Base-by-base conservation (phyloP, 2,329 filamentous ascomycete genomes). In the Eurotiales sp. region DNA sequence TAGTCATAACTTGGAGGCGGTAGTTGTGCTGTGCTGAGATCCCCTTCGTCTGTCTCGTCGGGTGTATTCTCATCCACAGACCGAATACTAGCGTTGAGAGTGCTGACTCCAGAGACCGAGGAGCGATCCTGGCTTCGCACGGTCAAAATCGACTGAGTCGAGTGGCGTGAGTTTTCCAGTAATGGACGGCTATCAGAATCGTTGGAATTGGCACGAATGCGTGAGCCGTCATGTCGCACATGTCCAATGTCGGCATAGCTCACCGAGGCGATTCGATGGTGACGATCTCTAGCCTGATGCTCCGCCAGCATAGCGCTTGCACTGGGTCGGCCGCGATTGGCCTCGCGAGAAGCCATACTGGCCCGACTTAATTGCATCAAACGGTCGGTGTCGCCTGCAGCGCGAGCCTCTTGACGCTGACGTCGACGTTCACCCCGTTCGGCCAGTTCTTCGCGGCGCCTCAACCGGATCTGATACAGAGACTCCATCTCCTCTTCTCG, bases 401-500 rank as follows among this genome's bases (percentile, higher is more conserved):
- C 80, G 45, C 88, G 81, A 10, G 91, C 91, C 57, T 90, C 87
- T 25, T 82, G 76, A 23, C 88, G 78, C 52, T 83, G 76, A 42
- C 81, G 78, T 46, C 88, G 78, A n/a, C 88, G 77, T 57, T 87
- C 84, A 58, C 95, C 88, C 4, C 90, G 84, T 56, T 93, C 90
- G 4, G 83, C 82, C 34, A 86, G 78, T 66, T 95, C 87, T 51
- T 82, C 78, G 46, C 91, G 82, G 49, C 93, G 82, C 15, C 88
- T 84, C 11, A 88, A 66, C 11, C 93, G 85, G 53, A 97, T 92
- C 67, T 95, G 90, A 67, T 95, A 97, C 36, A 97, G 71, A 0
- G 88, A 83, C 56, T 93, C 88, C 93, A 97, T 97, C 68, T 96
- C 89, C 23, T 89, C 83, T 56, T 97, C 90, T 11, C 93, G 81